Evolutionary conservation across 2,329 filamentous ascomycete genomes (phyloP), one percentile per base, ranked within the genome.

Genomic region (Calonectria fujianensis): DNA sequence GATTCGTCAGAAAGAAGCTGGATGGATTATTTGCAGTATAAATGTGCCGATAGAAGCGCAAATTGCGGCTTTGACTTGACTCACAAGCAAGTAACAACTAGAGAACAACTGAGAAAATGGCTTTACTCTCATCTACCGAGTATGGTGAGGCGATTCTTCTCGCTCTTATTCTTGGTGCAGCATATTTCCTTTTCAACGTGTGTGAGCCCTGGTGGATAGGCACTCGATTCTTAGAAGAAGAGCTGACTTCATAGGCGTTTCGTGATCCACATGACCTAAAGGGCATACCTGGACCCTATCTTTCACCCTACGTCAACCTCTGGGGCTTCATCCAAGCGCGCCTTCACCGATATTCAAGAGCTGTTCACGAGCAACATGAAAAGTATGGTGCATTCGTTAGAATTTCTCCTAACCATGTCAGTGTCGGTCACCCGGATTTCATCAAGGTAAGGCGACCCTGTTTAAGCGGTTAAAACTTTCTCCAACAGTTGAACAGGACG

Each of bases 351-450:
- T 39, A 61, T 18, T 61, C 54, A 27, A 61, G 54, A 10, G 54
- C 54, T 61, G 54, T 61, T 1, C 35, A 61, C 7, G 54, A 61
- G n/a, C 54, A 61, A 14, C 54, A 61, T 39, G 32, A 61, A 61
- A 61, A 61, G 6, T 16, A 39, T 4, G 54, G 54, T 13, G n/a
- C 54, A 27, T 61, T 61, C 13, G 35, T 61, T 27, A 24, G 54
- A 29, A 61, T 61, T 35, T 61, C 54, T 61, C 54, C 54, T 3
- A 14, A 61, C 7, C 54, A 61, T 29, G 35, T 61, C n/a, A 61
- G 54, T n/a, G 35, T 61, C 3, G 54, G 54, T 16, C 32, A 61
- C 11, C 54, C 54, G 18, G 54, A 61, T 11, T 61, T 27, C 18
- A 61, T 61, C 32, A 61, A 61, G 54, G 54, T 61, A 39, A 16